A percentile compares a stretch with the other conserved stretches of the same genome.
Evolutionary conservation across 2,329 filamentous ascomycete species (phyloP).

Genomic region (Phialophora expanda): DNA sequence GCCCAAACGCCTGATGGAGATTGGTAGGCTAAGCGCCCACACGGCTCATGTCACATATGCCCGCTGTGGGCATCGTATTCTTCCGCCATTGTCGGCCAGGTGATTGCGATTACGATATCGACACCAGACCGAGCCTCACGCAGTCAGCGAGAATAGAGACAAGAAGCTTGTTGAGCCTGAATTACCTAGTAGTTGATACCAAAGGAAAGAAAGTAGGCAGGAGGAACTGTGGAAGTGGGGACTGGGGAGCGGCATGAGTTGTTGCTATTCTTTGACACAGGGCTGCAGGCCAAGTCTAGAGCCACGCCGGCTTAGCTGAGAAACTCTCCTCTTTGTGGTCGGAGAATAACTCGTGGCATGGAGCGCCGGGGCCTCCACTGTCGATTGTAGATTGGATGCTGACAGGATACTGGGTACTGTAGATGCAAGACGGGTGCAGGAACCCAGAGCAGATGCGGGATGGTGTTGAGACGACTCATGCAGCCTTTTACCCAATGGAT

Average conservation of each 20-base stretch:
- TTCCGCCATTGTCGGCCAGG: conserved; percentile 18
- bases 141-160: conserved; percentile 7
- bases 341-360: conserved; percentile 22
- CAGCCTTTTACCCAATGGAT: background rate
- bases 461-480: conserved; percentile 10
- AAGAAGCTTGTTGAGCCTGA: conserved; percentile 3
- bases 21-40: conserved; percentile 36
- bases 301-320: conserved; percentile 10
- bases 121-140: conserved; percentile 9
- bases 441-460: conserved; percentile 23
- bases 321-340: conserved; percentile 3
- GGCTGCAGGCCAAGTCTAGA: conserved; percentile 22
- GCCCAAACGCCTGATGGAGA: conserved; percentile 20
- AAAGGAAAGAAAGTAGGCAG: conserved; percentile 5
- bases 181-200: background rate
- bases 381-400: conserved; percentile 18
- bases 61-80: conserved; percentile 8
- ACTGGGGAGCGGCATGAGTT: conserved; percentile 10
- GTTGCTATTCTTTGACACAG: conserved; percentile 34
- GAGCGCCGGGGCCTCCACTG: conserved; percentile 6
- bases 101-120: conserved; percentile 3
- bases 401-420: background rate
- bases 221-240: conserved; percentile 13
- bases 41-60: conserved; percentile 32
- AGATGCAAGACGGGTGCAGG: conserved; percentile 17